These are phyloP conservation scores for Pleurozium schreberi DNA, from an alignment of 225 moss, liverwort and hornwort species.

Conservation along the genomic window DNA sequence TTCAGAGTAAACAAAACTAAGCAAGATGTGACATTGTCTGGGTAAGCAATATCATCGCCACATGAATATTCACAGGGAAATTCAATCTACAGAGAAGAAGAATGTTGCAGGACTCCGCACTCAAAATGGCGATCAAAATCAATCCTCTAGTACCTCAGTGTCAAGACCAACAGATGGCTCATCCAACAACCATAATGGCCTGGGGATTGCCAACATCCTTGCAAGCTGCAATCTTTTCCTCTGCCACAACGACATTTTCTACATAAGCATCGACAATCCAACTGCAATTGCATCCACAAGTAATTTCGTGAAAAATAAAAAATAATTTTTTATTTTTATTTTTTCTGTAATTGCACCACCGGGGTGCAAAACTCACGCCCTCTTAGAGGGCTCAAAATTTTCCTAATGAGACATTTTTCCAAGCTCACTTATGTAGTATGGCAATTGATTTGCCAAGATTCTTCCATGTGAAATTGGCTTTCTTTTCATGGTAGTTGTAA, in stretches of 20 bases:
- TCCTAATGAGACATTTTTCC: too few relatives aligned
- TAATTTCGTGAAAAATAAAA: too few relatives aligned
- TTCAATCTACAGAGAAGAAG: not conserved
- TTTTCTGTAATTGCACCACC: too few relatives aligned
- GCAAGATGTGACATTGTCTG: not conserved
- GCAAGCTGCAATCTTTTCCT: slow-evolving; percentile 84
- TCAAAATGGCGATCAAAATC: not conserved
- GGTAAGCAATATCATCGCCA: not conserved
- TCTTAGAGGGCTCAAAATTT: too few relatives aligned
- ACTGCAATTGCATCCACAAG: not conserved
- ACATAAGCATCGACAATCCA: not conserved
- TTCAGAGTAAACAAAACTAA: not conserved
- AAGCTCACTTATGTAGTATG: not conserved
- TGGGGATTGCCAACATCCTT: slow-evolving; percentile 79
- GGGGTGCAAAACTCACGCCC: too few relatives aligned
- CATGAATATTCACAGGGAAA: not conserved
- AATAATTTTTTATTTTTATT: too few relatives aligned
- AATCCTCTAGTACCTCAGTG: slow-evolving; percentile 31
- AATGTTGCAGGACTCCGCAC: not conserved
- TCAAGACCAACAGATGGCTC: slow-evolving; percentile 95
- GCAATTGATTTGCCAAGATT: not conserved
- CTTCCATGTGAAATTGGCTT: not conserved
- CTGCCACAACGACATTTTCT: slow-evolving; percentile 14
- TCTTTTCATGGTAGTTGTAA: accelerated
- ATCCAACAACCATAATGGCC: slow-evolving; percentile 86